These are phyloP conservation scores for Cardiosporidium cionae DNA, from an alignment of 169 alveolate species.

Conservation along the genomic window DNA sequence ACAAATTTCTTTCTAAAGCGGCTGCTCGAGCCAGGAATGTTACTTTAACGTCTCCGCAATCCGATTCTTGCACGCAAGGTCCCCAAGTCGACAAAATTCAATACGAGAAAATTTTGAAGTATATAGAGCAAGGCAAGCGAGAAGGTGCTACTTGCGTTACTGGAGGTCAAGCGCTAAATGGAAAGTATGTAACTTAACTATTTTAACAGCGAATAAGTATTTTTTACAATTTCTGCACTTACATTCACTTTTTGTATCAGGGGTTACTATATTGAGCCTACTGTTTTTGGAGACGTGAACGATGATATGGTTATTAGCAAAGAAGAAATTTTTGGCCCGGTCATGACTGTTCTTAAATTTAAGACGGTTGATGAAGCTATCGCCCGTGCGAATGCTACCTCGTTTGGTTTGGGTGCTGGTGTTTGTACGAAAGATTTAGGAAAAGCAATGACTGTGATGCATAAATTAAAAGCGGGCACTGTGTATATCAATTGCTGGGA, in stretches of 20 bases:
- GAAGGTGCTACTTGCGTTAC: slow-evolving; percentile 62
- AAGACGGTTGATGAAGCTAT: slow-evolving; percentile 31
- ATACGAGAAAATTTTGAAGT: slow-evolving; percentile 44
- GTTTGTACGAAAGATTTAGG: slow-evolving; percentile 55
- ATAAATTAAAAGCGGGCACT: slow-evolving; percentile 45
- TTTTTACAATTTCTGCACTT: not conserved
- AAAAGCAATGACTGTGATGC: slow-evolving; percentile 20
- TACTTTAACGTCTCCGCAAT: slow-evolving; percentile 53
- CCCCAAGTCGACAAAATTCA: slow-evolving; percentile 59
- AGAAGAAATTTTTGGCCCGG: slow-evolving; percentile 74
- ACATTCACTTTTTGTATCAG: not conserved
- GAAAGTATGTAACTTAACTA: too few relatives aligned
- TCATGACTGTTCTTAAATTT: slow-evolving; percentile 20
- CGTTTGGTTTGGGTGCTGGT: slow-evolving; percentile 75
- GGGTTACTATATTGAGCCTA: slow-evolving; percentile 62
- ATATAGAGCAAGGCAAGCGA: slow-evolving; percentile 53
- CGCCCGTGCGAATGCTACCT: slow-evolving; percentile 61
- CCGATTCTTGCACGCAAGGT: slow-evolving; percentile 55
- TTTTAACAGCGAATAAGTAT: too few relatives aligned
- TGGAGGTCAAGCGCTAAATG: slow-evolving; percentile 36
- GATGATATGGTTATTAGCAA: slow-evolving; percentile 64
- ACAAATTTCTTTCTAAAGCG: slow-evolving; percentile 48
- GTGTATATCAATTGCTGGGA: slow-evolving; percentile 60
- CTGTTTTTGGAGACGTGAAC: slow-evolving; percentile 60
- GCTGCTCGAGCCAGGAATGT: slow-evolving; percentile 10